Evolutionary conservation across 164 flowering plant genomes (phyloP).

Genomic region (Protea cynaroides): DNA sequence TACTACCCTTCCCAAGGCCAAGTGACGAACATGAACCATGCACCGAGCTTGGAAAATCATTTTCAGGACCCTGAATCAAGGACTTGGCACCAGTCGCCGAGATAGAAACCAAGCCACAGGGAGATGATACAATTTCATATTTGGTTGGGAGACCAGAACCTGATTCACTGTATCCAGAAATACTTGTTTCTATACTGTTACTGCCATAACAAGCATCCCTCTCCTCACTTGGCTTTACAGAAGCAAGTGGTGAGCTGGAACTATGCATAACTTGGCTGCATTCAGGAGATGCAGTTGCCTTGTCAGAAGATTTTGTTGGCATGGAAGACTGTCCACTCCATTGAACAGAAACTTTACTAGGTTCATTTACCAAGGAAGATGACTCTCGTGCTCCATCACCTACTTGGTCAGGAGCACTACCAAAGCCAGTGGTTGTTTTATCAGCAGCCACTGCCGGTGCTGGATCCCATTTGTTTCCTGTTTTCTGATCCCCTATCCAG

Average conservation of each 20-base stretch:
- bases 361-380: neutral
- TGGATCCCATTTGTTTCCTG: conserved; percentile 26
- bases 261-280: conserved; percentile 8
- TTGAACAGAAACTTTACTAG: conserved; percentile 27
- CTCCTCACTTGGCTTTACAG: conserved; percentile 1
- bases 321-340: conserved; percentile 40
- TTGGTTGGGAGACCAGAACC: neutral
- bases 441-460: conserved; percentile 22
- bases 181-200: conserved; percentile 5
- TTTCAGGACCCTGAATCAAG: conserved; percentile 3
- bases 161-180: conserved; percentile 4
- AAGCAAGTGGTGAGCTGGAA: conserved; percentile 7
- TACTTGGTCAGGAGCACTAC: conserved; percentile 30
- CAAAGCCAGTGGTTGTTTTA: conserved; percentile 37
- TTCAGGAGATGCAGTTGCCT: conserved; percentile 15
- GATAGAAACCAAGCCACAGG: conserved; percentile 4
- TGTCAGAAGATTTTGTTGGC: conserved; percentile 28
- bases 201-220: conserved; percentile 5
- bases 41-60: conserved; percentile 6
- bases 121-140: neutral
- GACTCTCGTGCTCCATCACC: conserved; percentile 22
- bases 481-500: conserved; percentile 23
- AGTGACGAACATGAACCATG: conserved; percentile 5
- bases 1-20: conserved; percentile 4
- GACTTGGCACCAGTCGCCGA: conserved; percentile 2